These are phyloP conservation scores for Borovskyia barvae DNA, from an alignment of 208 protist genomes.

Conservation along the genomic window DNA sequence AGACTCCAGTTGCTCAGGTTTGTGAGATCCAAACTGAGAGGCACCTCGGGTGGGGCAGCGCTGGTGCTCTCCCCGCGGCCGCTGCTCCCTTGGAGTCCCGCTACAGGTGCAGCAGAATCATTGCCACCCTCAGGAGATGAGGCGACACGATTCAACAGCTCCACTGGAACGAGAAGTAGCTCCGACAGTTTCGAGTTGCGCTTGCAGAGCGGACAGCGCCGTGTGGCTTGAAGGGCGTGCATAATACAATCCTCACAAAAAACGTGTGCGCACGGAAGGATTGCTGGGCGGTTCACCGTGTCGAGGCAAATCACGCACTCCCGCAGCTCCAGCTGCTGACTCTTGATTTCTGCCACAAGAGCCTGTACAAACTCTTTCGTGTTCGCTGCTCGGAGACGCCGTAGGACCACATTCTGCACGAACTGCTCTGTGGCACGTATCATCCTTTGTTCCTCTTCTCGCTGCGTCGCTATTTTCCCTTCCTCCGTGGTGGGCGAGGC, in stretches of 20 bases:
- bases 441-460: conserved; percentile 9
- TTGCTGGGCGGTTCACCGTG: conserved; percentile 43
- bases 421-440: conserved; percentile 19
- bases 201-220: conserved; percentile 62
- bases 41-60: conserved; percentile 4
- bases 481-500: not conserved
- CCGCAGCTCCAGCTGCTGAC: conserved; percentile 37
- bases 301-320: conserved; percentile 84
- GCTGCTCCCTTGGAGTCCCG: not conserved
- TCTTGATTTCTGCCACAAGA: conserved; percentile 40
- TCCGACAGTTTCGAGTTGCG: conserved; percentile 18
- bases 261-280: conserved; percentile 78
- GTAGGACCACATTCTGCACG: conserved; percentile 18
- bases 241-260: conserved; percentile 72
- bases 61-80: not conserved
- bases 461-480: not conserved
- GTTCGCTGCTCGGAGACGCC: conserved; percentile 15
- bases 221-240: conserved; percentile 39
- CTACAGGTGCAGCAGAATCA: not conserved
- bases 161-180: conserved; percentile 41
- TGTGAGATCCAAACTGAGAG: conserved; percentile 14
- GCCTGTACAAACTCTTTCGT: conserved; percentile 43
- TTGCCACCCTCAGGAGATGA: not conserved
- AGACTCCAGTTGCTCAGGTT: conserved; percentile 40
- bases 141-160: conserved; percentile 18